phyloP scores from a whole-genome alignment of 257 asterid genomes.

The Solanum corneliomulleri region DNA sequence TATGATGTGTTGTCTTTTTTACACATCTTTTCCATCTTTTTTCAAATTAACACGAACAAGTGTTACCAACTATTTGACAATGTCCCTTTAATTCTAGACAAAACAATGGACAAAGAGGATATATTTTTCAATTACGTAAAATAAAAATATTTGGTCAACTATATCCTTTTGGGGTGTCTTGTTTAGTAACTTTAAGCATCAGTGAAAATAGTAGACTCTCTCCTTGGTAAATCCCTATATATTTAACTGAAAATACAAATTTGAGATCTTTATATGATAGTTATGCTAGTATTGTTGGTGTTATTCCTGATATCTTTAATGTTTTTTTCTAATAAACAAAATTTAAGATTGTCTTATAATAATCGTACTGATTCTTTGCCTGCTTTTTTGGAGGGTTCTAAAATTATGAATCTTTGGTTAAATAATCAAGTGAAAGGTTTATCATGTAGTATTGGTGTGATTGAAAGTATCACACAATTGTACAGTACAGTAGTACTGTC shows the following conservation, averaged over 20 bases:
- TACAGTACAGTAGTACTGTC: not conserved
- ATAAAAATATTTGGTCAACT: too few species aligned
- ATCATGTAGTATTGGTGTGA: conserved; percentile 50
- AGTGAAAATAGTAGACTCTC: conserved; percentile 28
- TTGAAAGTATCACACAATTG: conserved; percentile 53
- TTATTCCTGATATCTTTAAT: conserved; percentile 54
- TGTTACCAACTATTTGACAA: too few species aligned
- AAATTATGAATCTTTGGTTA: conserved; percentile 60
- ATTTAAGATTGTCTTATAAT: conserved; percentile 62
- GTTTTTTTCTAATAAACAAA: conserved; percentile 48
- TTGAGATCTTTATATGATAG: conserved; percentile 44
- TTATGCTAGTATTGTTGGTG: conserved; percentile 40
- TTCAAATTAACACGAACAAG: too few species aligned
- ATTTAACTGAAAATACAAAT: conserved; percentile 37
- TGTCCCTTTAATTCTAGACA: too few species aligned
- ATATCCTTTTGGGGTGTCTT: conserved; percentile 48
- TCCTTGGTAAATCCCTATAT: conserved; percentile 59
- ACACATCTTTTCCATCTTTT: too few species aligned
- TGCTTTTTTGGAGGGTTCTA: conserved; percentile 47
- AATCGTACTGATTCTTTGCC: conserved; percentile 61
- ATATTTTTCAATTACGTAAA: too few species aligned
- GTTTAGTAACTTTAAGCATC: conserved; percentile 35
- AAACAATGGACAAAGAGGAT: too few species aligned
- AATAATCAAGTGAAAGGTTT: conserved; percentile 55
- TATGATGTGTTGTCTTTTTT: too few species aligned